Conservation (phyloP, 2,329 filamentous ascomycete genomes). For the Penicillium sp. region DNA sequence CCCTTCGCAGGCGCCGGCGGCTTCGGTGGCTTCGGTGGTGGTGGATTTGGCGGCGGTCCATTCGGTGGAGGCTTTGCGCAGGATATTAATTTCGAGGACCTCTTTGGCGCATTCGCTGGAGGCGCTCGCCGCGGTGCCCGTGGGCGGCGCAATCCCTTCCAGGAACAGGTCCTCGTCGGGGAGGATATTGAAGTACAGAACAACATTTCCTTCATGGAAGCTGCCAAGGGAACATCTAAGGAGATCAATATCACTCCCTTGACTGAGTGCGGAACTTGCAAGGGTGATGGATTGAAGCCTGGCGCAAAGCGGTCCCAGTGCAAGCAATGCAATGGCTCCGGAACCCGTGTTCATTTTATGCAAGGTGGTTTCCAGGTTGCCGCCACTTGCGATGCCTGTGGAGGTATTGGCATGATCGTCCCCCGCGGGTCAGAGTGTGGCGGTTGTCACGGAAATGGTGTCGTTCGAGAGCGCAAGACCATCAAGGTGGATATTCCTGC, state of each 20-base stretch:
- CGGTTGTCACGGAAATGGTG: constrained; percentile 79
- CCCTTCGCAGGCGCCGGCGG: constrained; percentile 64
- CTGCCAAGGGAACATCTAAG: constrained; percentile 86
- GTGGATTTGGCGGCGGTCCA: constrained; percentile 54
- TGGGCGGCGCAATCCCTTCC: constrained; percentile 69
- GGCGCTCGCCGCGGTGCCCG: constrained; percentile 57
- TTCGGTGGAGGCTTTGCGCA: constrained; percentile 68
- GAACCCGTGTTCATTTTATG: constrained; percentile 84
- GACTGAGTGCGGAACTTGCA: constrained; percentile 78
- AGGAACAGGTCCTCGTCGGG: constrained; percentile 82
- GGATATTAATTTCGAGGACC: constrained; percentile 93
- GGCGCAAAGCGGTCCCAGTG: constrained; percentile 75
- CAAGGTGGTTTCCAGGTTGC: constrained; percentile 95
- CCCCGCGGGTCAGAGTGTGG: constrained; percentile 81
- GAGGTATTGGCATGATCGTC: constrained; percentile 74
- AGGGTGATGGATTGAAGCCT: constrained; percentile 80
- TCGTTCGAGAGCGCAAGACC: constrained; percentile 78
- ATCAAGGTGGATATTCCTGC: constrained; percentile 90
- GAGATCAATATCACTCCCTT: constrained; percentile 85
- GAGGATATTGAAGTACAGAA: constrained; percentile 95
- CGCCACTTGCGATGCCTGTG: constrained; percentile 80
- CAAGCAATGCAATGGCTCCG: constrained; percentile 80
- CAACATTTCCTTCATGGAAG: constrained; percentile 93
- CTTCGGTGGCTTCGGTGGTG: constrained; percentile 61
- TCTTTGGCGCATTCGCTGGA: constrained; percentile 84